phyloP scores from a whole-genome alignment of 2,329 filamentous ascomycete genomes.

The Botrytis pseudocinerea region DNA sequence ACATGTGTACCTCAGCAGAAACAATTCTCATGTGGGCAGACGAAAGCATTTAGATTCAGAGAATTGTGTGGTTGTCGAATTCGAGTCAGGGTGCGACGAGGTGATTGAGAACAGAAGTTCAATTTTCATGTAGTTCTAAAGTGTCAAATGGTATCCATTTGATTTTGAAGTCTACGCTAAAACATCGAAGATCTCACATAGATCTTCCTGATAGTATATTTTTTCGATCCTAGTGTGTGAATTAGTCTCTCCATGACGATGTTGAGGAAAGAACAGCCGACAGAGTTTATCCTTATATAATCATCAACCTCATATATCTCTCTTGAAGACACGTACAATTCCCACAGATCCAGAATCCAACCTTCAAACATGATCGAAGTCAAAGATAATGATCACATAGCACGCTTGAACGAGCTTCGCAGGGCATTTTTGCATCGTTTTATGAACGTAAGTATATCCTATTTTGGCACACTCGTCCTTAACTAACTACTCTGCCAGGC shows the following conservation, averaged over 20 bases:
- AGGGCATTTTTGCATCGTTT: not conserved
- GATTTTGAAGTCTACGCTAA: not conserved
- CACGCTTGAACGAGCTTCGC: not conserved
- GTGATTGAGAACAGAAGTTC: not conserved
- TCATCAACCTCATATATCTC: too few species aligned
- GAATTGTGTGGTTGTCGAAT: not conserved
- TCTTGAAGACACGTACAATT: not conserved
- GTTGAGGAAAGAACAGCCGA: not conserved
- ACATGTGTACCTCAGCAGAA: not conserved
- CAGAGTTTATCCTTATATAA: not conserved
- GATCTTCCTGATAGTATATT: not conserved
- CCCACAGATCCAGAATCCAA: not conserved
- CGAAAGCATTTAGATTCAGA: not conserved
- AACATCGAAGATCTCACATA: not conserved
- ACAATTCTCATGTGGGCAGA: not conserved
- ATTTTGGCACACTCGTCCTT: not conserved
- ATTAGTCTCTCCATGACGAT: not conserved
- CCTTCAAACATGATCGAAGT: not conserved
- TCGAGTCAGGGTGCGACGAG: rapidly evolving
- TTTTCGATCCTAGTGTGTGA: not conserved
- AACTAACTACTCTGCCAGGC: not conserved
- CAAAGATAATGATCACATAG: not conserved
- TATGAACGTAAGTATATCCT: not conserved
- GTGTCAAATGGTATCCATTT: not conserved
- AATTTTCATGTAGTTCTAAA: not conserved